Evolutionary conservation across 1,284 basidiomycete genomes (phyloP).

Genomic region (Naganishia sp.): DNA sequence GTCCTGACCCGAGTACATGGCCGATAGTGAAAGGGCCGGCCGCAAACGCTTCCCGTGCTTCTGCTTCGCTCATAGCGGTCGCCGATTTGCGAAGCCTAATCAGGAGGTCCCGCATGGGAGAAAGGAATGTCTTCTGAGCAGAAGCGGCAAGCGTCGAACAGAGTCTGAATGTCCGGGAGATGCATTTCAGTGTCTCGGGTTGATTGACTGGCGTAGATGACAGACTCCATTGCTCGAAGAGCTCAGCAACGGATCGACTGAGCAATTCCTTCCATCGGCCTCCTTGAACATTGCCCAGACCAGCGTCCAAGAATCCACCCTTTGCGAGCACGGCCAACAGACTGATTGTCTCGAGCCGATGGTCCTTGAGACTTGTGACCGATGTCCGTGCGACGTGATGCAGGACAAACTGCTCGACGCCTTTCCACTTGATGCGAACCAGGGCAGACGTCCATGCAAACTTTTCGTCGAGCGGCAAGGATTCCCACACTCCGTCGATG

Average conservation of each 20-base stretch:
- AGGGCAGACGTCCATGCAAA: slow-evolving; percentile 49
- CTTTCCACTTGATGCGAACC: slow-evolving; percentile 50
- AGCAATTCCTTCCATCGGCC: slow-evolving; percentile 50
- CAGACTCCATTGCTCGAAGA: slow-evolving; percentile 28
- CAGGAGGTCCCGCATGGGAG: slow-evolving; percentile 12
- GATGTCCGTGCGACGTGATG: slow-evolving; percentile 46
- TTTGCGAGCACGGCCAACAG: slow-evolving; percentile 50
- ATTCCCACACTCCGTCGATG: slow-evolving; percentile 49
- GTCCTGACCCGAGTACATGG: slow-evolving; percentile 60
- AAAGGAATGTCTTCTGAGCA: slow-evolving; percentile 9
- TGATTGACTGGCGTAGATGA: background rate
- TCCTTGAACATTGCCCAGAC: slow-evolving; percentile 51
- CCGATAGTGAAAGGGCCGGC: slow-evolving; percentile 56
- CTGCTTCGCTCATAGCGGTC: background rate
- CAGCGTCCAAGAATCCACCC: slow-evolving; percentile 47
- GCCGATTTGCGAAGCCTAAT: background rate
- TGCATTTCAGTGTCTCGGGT: slow-evolving; percentile 9
- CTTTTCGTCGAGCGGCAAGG: slow-evolving; percentile 41
- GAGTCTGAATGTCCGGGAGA: slow-evolving; percentile 16
- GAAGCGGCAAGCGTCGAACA: slow-evolving; percentile 10
- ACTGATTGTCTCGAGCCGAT: slow-evolving; percentile 46
- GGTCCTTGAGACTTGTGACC: slow-evolving; percentile 34
- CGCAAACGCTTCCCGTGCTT: slow-evolving; percentile 45
- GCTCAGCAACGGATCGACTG: slow-evolving; percentile 37
- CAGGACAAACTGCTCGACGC: slow-evolving; percentile 53